A percentile compares a stretch with the other conserved stretches of the same genome.
Evolutionary conservation across 371 early-diverging fungal genomes (phyloP).

Genomic region (Conidiobolus incongruus): DNA sequence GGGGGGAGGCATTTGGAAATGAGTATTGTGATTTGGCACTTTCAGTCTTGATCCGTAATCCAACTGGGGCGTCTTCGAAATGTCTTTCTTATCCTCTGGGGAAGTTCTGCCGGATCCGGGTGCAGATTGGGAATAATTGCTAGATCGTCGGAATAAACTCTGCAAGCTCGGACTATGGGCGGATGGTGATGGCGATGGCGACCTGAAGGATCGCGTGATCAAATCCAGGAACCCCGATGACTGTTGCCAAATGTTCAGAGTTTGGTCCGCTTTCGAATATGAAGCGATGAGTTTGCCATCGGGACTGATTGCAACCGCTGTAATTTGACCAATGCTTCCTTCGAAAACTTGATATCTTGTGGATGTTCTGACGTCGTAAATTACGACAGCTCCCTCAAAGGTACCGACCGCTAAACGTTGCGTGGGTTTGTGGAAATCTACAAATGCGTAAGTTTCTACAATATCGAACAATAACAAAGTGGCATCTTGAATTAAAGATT

Average conservation of each 20-base stretch:
- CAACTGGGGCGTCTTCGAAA: no score
- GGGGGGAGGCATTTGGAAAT: no score
- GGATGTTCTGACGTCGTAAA: constrained; percentile 69
- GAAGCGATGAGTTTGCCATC: constrained; percentile 61
- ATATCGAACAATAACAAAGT: constrained; percentile 54
- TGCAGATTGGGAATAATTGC: neutral
- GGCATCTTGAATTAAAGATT: constrained; percentile 33
- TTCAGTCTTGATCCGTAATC: no score
- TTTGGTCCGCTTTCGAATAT: constrained; percentile 40
- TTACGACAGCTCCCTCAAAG: constrained; percentile 44
- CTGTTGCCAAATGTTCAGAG: constrained; percentile 54
- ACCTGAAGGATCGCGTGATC: constrained; percentile 23
- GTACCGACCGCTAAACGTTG: constrained; percentile 68
- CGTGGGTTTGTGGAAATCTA: constrained; percentile 46
- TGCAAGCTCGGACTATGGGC: neutral
- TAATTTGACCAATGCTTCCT: constrained; percentile 38
- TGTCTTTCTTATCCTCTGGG: neutral
- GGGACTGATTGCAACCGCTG: constrained; percentile 48
- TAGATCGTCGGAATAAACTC: neutral
- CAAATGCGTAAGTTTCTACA: constrained; percentile 47
- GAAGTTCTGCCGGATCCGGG: constrained; percentile 1
- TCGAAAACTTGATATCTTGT: constrained; percentile 53
- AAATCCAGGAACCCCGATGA: constrained; percentile 46
- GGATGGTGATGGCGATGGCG: neutral
- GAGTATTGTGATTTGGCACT: no score